These are phyloP conservation scores for Paramecium sonneborni DNA, from an alignment of 73 alveolate species.

Conservation along the genomic window DNA sequence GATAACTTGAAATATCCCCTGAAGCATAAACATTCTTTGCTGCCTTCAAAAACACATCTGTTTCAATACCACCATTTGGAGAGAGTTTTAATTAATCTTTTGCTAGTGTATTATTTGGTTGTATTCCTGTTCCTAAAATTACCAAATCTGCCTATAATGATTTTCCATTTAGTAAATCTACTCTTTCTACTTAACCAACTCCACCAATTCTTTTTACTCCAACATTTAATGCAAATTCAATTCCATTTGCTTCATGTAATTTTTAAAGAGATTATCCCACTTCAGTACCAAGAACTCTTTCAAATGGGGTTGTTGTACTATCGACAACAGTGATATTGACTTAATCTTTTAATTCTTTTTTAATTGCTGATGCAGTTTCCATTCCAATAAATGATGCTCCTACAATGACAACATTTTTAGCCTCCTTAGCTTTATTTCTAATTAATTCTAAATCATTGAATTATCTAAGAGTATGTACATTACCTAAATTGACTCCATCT, in stretches of 20 bases:
- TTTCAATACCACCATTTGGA: conserved; percentile 74
- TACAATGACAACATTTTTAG: conserved; percentile 79
- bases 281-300: conserved; percentile 79
- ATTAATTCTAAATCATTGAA: conserved; percentile 71
- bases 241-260: conserved; percentile 75
- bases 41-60: conserved; percentile 79
- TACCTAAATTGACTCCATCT: conserved; percentile 73
- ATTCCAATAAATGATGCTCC: conserved; percentile 91
- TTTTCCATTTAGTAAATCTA: conserved; percentile 74
- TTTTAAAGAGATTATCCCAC: conserved; percentile 71
- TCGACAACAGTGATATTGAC: conserved; percentile 77
- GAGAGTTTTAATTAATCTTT: conserved; percentile 67
- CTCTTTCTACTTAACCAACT: conserved; percentile 68
- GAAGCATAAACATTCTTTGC: conserved; percentile 86
- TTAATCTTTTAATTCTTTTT: conserved; percentile 65
- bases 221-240: conserved; percentile 62
- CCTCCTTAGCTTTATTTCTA: conserved; percentile 65
- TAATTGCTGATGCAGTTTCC: conserved; percentile 82
- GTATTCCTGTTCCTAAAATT: conserved; percentile 84
- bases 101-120: conserved; percentile 72
- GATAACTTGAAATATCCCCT: conserved; percentile 89
- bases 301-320: conserved; percentile 69
- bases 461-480: conserved; percentile 76
- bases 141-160: conserved; percentile 81
- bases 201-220: conserved; percentile 71